Base-by-base conservation (phyloP, 169 alveolate species). In the Blepharisma undulans region DNA sequence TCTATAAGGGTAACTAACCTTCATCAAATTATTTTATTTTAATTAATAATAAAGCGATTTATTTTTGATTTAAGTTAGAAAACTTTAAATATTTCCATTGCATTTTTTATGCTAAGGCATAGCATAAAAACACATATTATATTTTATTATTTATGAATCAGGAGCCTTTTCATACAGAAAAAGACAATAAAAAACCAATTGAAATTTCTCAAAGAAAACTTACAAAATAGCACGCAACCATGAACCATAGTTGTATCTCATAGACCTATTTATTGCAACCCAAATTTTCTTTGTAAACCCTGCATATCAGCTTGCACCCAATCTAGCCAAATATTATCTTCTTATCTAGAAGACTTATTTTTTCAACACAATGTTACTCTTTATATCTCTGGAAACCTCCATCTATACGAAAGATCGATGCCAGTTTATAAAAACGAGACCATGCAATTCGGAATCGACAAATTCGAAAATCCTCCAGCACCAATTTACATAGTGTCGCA, bases 401-500 rank as follows among this genome's bases (percentile, higher is more conserved):
- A 86, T 30, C 12, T 61, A 27, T 86, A 86, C 29, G 91, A 86
- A 72, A 86, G 91, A 12, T 18, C 25, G 22, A 1, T n/a, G 25
- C 84, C 91, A 7, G 27, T 86, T 14, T 86, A 86, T 36, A 86
- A 72, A 33, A 86, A 86, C 29, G 25, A 19, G 7, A 86, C 84
- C 7, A 34, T 86, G n/a, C 60, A 22, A 3, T 86, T 66, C 29
- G 72, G 32, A 12, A n/a, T 0, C 16, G 71, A 86, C 29, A 19
- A 66, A 6, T 48, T 3, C 18, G 25, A 25, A 21, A 36, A 36
- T 85, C 84, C 91, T 18, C 12, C 27, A 71, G 91, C 91, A 12
- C 91, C 91, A 7, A 72, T 86, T 34, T 86, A 86, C 71, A 72
- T 86, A 27, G 36, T 60, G 72, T 61, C 29, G 91, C 82, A 6